Evolutionary conservation across 352 stramenopile species (phyloP), one percentile per base, ranked within the genome.

Genomic region (Globisporangium perplexum): DNA sequence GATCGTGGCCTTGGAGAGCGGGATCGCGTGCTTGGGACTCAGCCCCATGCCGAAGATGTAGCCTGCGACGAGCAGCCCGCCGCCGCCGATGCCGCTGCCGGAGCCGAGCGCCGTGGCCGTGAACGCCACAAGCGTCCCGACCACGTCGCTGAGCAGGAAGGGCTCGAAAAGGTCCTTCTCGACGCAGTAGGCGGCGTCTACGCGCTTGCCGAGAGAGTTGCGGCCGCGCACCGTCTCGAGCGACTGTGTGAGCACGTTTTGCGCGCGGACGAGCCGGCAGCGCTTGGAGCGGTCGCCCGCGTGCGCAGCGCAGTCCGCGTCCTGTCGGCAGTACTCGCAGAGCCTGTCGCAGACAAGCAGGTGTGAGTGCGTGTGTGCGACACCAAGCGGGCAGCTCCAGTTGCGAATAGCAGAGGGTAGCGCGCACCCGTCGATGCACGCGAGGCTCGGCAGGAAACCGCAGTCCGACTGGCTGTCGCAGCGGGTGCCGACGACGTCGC

Each of bases 1-100:
- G 43, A 99, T 98, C 10, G 95, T 98, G 35, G 98, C 86, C 53
- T 98, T 98, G 33, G 84, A 97, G 26, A 99, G 72, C 26, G 97
- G 95, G 53, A 99, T 98, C 47, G 96, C 96, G 62, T 97, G 87
- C 63, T 99, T 99, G n/a, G 96, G 81, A 22, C 74, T 87, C 14
- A 93, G 55, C 6, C 88, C 85, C 47, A 99, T 87, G 23, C 98
- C 83, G 12, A 99, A 83, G 57, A 98, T 98, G 72, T 98, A 99
- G 58, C 98, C 87, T 4, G 97, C 96, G 31, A 99, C 96, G 6
- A 99, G 74, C 47, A 99, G 95, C 3, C 95, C 96, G 49, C 96
- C 96, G 26, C 95, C 95, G 17, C 96, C 93, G 12, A 98, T 88
- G 20, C 93, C 93, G 48, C 90, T 96, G 20, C 88, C 86, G 22